Percentiles rank a stretch among this genome's conserved stretches.
Conservation (phyloP, 192 early-diverging fungal genomes). For the Podila epigama region DNA sequence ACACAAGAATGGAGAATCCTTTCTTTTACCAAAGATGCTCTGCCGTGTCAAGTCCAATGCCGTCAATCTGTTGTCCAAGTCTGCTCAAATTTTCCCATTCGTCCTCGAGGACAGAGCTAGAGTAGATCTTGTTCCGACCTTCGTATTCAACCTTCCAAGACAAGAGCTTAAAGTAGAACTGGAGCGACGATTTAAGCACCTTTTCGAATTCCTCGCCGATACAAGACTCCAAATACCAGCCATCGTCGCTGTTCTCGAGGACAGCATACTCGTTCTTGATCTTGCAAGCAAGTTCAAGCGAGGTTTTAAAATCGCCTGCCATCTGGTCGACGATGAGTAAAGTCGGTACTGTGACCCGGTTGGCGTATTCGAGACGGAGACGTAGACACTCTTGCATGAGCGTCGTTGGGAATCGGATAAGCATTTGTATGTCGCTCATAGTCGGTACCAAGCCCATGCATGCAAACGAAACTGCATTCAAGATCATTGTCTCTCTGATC, state of each 20-base stretch:
- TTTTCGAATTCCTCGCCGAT: conserved; percentile 74
- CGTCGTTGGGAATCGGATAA: conserved; percentile 80
- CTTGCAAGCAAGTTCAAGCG: conserved; percentile 72
- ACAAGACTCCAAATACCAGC: conserved; percentile 74
- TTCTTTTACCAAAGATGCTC: conserved; percentile 81
- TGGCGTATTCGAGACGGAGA: conserved; percentile 73
- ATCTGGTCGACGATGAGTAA: conserved; percentile 76
- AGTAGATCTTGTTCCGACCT: conserved; percentile 62
- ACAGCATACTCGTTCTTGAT: conserved; percentile 76
- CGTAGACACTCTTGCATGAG: conserved; percentile 85
- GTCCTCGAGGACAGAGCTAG: conserved; percentile 81
- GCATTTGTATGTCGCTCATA: conserved; percentile 69
- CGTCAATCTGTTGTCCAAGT: conserved; percentile 74
- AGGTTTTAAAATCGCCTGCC: conserved; percentile 80
- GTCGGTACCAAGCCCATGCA: conserved; percentile 78
- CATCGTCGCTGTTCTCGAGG: conserved; percentile 63
- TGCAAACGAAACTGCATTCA: conserved; percentile 66
- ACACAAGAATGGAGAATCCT: no score
- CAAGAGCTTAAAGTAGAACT: conserved; percentile 81
- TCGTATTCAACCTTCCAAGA: conserved; percentile 72
- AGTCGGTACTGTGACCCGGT: conserved; percentile 63
- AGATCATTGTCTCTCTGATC: conserved; percentile 73
- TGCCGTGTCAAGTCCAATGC: conserved; percentile 76
- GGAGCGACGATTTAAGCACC: conserved; percentile 73
- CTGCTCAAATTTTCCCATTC: conserved; percentile 84